A percentile compares a stretch with the other conserved stretches of the same genome.
phyloP scores from a whole-genome alignment of 768 basidiomycete genomes.

The Hygrocybe coccinea region DNA sequence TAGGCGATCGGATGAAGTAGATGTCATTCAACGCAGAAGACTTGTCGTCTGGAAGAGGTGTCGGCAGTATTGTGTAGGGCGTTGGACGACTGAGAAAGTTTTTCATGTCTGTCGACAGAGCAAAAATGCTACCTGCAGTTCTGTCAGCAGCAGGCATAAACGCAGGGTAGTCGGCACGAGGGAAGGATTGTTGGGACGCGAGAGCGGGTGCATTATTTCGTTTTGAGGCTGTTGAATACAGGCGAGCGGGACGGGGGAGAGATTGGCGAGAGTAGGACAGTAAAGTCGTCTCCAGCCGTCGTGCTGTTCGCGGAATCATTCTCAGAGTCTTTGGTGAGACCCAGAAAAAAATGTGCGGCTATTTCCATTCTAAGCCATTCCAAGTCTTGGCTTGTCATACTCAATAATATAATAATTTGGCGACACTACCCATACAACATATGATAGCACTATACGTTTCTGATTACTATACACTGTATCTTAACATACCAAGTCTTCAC shows the following conservation, averaged over 20 bases:
- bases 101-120: constrained; percentile 37
- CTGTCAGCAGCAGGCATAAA: constrained; percentile 27
- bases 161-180: constrained; percentile 36
- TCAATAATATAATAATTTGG: too few species aligned
- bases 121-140: constrained; percentile 3
- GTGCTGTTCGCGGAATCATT: constrained; percentile 41
- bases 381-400: too few species aligned
- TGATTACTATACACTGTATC: too few species aligned
- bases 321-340: not conserved
- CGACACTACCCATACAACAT: too few species aligned
- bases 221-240: constrained; percentile 65
- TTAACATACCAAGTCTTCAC: too few species aligned
- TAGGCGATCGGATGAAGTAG: constrained; percentile 60
- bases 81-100: constrained; percentile 45
- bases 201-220: constrained; percentile 49
- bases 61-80: constrained; percentile 57
- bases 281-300: constrained; percentile 41
- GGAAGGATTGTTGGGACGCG: constrained; percentile 36
- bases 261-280: constrained; percentile 57
- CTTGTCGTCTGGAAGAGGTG: constrained; percentile 54
- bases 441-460: too few species aligned
- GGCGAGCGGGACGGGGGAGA: constrained; percentile 64
- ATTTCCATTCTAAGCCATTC: not conserved
- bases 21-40: constrained; percentile 38
- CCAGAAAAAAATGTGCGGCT: too few species aligned